Conservation (phyloP, 176 grass and related monocot species). For the Tillandsia leiboldiana region DNA sequence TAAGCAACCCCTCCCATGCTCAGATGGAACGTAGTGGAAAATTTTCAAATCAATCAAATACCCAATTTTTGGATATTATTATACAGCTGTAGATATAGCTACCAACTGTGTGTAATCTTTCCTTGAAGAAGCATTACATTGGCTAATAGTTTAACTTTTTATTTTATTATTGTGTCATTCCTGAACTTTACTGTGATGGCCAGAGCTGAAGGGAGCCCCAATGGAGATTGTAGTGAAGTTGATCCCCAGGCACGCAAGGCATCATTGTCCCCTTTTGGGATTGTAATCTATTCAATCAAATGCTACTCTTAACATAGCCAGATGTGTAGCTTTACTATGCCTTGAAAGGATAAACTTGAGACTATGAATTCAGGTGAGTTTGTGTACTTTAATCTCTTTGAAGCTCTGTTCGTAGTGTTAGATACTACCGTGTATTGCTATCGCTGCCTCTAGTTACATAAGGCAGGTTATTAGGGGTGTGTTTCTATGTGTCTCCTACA, state of each 20-base stretch:
- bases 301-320: not conserved
- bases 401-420: not conserved
- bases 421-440: not conserved
- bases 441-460: not conserved
- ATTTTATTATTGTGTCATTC: not conserved
- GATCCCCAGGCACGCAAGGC: slow-evolving; percentile 80
- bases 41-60: not conserved
- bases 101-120: too few species aligned
- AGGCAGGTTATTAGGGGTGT: not conserved
- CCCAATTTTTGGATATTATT: too few species aligned
- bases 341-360: not conserved
- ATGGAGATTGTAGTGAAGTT: slow-evolving; percentile 50
- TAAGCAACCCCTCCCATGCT: not conserved
- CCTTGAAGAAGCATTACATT: not conserved
- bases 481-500: not conserved
- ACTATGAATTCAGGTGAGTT: not conserved
- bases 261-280: slow-evolving; percentile 56
- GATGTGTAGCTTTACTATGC: not conserved
- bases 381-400: not conserved
- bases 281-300: slow-evolving; percentile 24
- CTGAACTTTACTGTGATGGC: not conserved
- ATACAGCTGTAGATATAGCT: too few species aligned
- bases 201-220: slow-evolving; percentile 83
- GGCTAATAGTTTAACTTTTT: not conserved
- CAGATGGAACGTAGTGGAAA: not conserved